These are phyloP conservation scores for Trichoderma sp. DNA, from an alignment of 2,329 filamentous ascomycete genomes.

Conservation along the genomic window DNA sequence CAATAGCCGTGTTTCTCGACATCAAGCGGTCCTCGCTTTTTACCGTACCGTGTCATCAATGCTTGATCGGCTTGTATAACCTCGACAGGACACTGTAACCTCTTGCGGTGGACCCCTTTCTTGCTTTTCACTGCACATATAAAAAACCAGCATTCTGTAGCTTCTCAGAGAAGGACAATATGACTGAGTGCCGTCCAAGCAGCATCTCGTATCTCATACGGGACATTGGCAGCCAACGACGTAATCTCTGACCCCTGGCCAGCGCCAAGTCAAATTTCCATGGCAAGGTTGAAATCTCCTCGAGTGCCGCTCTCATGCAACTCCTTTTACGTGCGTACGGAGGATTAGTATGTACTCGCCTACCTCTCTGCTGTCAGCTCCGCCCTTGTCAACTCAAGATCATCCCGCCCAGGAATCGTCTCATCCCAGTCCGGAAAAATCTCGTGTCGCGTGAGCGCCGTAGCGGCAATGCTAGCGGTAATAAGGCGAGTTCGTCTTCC, in stretches of 20 bases:
- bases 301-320: neutral
- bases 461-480: neutral
- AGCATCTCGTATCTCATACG: neutral
- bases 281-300: neutral
- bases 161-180: too few species aligned
- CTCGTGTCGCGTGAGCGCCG: constrained; percentile 14
- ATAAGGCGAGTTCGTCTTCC: neutral
- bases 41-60: neutral
- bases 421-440: neutral
- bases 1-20: neutral
- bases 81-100: neutral
- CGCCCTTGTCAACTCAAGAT: neutral
- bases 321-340: neutral
- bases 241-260: neutral
- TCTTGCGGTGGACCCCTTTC: neutral
- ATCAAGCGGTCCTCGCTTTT: neutral
- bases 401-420: neutral
- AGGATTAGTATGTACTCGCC: neutral
- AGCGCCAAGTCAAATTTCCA: neutral
- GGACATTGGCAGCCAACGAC: neutral
- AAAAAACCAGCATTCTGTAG: too few species aligned
- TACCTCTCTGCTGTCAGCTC: neutral
- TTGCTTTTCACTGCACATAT: too few species aligned
- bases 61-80: neutral
- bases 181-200: neutral